Evolutionary conservation across 1,284 basidiomycete species (phyloP).

Genomic region (Lentinula novae-zelandiae): DNA sequence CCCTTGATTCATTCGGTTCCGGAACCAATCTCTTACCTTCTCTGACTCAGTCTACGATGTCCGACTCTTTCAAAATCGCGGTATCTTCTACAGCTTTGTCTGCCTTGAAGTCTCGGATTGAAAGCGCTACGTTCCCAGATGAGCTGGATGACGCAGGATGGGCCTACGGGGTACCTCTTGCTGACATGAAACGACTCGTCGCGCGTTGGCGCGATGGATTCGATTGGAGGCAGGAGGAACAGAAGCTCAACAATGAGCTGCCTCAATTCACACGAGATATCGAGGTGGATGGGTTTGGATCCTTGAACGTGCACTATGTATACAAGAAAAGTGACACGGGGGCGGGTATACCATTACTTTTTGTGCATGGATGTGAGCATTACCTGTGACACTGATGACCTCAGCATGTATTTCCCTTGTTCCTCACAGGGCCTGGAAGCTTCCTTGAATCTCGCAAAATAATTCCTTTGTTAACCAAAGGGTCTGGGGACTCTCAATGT

Average conservation of each 20-base stretch:
- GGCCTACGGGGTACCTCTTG: slow-evolving; percentile 45
- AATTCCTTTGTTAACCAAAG: slow-evolving; percentile 41
- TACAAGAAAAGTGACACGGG: slow-evolving; percentile 22
- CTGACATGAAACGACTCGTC: slow-evolving; percentile 39
- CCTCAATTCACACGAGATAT: slow-evolving; percentile 46
- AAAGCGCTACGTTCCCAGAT: slow-evolving; percentile 40
- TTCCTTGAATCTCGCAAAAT: slow-evolving; percentile 54
- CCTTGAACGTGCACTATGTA: slow-evolving; percentile 11
- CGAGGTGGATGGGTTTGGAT: slow-evolving; percentile 38
- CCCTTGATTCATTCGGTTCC: too few relatives aligned
- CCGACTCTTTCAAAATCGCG: slow-evolving; percentile 37
- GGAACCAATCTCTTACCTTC: too few relatives aligned
- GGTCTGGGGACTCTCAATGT: slow-evolving; percentile 36
- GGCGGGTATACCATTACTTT: slow-evolving; percentile 42
- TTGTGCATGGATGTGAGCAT: slow-evolving; percentile 47
- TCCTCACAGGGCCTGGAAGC: slow-evolving; percentile 58
- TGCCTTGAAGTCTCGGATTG: slow-evolving; percentile 31
- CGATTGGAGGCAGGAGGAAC: slow-evolving; percentile 46
- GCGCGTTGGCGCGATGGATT: slow-evolving; percentile 19
- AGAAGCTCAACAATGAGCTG: slow-evolving; percentile 38
- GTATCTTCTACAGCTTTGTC: slow-evolving; percentile 35
- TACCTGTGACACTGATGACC: slow-evolving; percentile 24
- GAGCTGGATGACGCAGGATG: slow-evolving; percentile 42
- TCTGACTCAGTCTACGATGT: slow-evolving; percentile 15
- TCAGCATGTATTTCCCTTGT: slow-evolving; percentile 16